Conservation (phyloP, 2,329 filamentous ascomycete species). For the Herpotrichia juniperi region DNA sequence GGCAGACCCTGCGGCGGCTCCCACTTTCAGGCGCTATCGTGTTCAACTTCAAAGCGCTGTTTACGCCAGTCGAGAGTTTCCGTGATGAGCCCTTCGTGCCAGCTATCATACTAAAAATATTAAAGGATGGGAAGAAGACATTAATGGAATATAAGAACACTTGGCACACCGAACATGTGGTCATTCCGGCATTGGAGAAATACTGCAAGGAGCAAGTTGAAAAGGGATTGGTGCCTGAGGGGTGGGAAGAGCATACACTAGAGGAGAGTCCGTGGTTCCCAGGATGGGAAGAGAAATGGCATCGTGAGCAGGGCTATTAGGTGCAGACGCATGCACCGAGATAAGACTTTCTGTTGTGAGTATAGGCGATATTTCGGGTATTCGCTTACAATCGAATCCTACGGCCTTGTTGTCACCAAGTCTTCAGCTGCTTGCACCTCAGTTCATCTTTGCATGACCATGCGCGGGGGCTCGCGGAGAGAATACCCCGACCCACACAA, state of each 20-base stretch:
- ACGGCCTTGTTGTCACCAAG: no score
- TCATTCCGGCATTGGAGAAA: slow-evolving; percentile 66
- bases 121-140: slow-evolving; percentile 72
- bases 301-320: slow-evolving; percentile 65
- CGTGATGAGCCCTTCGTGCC: slow-evolving; percentile 76
- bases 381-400: no score
- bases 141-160: slow-evolving; percentile 83
- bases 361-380: no score
- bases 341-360: no score
- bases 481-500: no score
- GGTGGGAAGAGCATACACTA: slow-evolving; percentile 73
- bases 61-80: slow-evolving; percentile 75
- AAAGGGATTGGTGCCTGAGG: slow-evolving; percentile 62
- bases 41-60: slow-evolving; percentile 89
- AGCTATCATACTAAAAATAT: slow-evolving; percentile 68
- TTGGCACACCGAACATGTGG: slow-evolving; percentile 78
- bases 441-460: no score
- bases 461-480: no score
- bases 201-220: slow-evolving; percentile 72
- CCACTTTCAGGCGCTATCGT: slow-evolving; percentile 77
- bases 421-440: no score
- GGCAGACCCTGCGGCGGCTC: slow-evolving; percentile 82
- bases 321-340: no score
- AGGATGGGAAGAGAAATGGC: slow-evolving; percentile 79
- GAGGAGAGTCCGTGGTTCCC: slow-evolving; percentile 78